These are phyloP conservation scores for Leccinum disarticulatum DNA, from an alignment of 768 basidiomycete genomes.

Conservation along the genomic window DNA sequence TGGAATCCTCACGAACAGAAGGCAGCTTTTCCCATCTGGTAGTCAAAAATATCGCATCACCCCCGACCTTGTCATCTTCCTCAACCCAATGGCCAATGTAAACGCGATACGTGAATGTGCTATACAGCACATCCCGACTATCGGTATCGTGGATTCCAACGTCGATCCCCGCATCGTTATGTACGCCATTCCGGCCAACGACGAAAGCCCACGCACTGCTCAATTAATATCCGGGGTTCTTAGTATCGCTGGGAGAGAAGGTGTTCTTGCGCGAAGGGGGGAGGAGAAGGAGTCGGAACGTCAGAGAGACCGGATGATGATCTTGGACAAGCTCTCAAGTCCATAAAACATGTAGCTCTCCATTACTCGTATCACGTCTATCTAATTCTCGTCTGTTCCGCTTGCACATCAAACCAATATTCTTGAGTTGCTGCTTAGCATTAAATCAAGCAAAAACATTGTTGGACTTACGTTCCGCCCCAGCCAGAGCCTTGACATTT, in stretches of 20 bases:
- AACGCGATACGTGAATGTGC: conserved; percentile 92
- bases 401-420: conserved; percentile 70
- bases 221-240: conserved; percentile 89
- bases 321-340: conserved; percentile 26
- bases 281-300: conserved; percentile 25
- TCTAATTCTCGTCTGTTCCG: conserved; percentile 35
- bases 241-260: conserved; percentile 84
- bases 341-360: conserved; percentile 13
- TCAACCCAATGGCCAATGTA: conserved; percentile 84
- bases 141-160: conserved; percentile 93
- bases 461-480: conserved; percentile 76
- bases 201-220: conserved; percentile 88
- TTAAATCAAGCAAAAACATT: conserved; percentile 2
- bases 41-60: conserved; percentile 54
- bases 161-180: conserved; percentile 95
- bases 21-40: conserved; percentile 67
- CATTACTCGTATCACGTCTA: conserved; percentile 19
- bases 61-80: conserved; percentile 88
- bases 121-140: conserved; percentile 84
- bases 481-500: conserved; percentile 81
- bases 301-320: conserved; percentile 27
- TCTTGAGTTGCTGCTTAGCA: conserved; percentile 41
- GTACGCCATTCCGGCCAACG: conserved; percentile 98
- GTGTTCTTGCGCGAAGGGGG: conserved; percentile 47
- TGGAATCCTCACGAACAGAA: conserved; percentile 90